A percentile compares a stretch with the other conserved stretches of the same genome.
These are phyloP conservation scores for Plantago major DNA, from an alignment of 257 asterid species.

Conservation along the genomic window DNA sequence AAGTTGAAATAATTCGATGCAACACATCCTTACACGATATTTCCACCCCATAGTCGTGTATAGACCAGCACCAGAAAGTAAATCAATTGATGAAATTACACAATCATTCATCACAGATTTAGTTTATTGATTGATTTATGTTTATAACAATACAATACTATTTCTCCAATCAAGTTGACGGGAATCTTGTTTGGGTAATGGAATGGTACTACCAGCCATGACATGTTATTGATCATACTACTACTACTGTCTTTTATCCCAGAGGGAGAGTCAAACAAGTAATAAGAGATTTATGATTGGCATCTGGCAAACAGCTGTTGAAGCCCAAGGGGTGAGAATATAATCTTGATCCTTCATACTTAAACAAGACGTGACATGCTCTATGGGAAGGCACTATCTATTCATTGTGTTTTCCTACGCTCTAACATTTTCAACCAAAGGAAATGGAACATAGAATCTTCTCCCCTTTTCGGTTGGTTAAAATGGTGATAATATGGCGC, in stretches of 20 bases:
- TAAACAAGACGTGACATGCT: slow-evolving; percentile 4
- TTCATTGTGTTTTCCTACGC: neutral
- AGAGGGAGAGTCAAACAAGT: neutral
- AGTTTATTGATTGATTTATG: too few species aligned
- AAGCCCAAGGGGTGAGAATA: neutral
- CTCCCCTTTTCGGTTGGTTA: neutral
- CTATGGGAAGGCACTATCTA: neutral
- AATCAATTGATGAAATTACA: too few species aligned
- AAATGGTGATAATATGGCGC: too few species aligned
- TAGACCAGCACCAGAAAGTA: too few species aligned
- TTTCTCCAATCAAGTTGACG: neutral
- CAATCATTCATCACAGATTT: too few species aligned
- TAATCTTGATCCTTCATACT: too few species aligned
- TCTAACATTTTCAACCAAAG: neutral
- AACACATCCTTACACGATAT: too few species aligned
- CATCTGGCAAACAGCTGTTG: neutral
- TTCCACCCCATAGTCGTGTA: too few species aligned
- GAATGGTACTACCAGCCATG: neutral
- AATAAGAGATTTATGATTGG: neutral
- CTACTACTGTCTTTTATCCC: too few species aligned
- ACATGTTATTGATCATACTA: too few species aligned
- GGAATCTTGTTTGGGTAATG: neutral
- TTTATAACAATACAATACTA: too few species aligned
- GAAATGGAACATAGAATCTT: neutral
- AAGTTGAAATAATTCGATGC: too few species aligned